Base-by-base conservation (phyloP, 495 filamentous ascomycete species). In the Penicillium paxilli region DNA sequence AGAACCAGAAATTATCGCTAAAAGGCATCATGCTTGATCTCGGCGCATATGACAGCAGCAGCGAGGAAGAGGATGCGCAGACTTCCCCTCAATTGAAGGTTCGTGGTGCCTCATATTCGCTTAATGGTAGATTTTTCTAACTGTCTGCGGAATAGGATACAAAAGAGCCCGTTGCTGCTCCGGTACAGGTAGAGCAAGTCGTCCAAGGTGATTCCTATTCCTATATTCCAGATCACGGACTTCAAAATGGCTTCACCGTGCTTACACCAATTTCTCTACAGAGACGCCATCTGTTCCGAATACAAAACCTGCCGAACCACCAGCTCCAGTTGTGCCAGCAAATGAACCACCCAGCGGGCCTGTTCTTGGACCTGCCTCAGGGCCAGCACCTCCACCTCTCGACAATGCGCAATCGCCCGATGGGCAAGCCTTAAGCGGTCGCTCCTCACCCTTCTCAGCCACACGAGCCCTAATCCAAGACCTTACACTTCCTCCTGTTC, bases 401-500 rank as follows among this genome's bases (percentile, higher is more conserved):
- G 54, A 67, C 41, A 51, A 48, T 32, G 50, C 45, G 8, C 64
- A 64, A 17, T 23, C 57, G 20, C 41, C 58, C 40, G 60, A 69
- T 37, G 51, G 28, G 3, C 44, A 51, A 11, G 22, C 62, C 10
- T 10, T 21, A 38, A 46, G 47, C 64, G 72, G 76, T 11, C 84
- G 83, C 8, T 70, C 76, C 45, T 94, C 89, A 1, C 89, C 89
- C 0, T 90, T 93, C 66, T 81, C 87, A 10, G 61, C 80, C 22
- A 80, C 79, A 19, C 86, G 89, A 50, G 71, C 80, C 16, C 70
- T 87, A 3, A 72, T 96, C 16, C 91, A 86, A 56, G 83, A 90
- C 58, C 79, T 97, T 23, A 97, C 94, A 5, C 80, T 97, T 11
- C 93, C 94, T n/a, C 77, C 90, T 1, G 58, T 86, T 1, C 87